These are phyloP conservation scores for Apiotrichum laibachii DNA, from an alignment of 1,284 basidiomycete species.

Conservation along the genomic window DNA sequence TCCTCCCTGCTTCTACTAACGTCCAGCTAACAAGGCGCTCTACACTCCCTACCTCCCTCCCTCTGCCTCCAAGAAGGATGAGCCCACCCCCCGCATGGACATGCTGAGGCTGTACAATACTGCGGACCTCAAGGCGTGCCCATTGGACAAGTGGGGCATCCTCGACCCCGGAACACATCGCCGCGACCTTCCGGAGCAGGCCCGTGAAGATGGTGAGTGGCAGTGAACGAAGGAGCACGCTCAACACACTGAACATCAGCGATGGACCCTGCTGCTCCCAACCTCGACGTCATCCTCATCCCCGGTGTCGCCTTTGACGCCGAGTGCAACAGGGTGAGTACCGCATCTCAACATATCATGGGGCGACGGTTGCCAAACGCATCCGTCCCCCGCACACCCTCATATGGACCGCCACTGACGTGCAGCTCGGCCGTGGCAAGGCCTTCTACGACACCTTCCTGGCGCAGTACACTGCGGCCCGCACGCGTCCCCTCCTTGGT, in stretches of 20 bases:
- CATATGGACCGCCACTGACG: background rate
- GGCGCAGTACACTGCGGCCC: constrained; percentile 27
- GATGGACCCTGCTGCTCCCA: constrained; percentile 23
- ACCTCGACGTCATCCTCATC: constrained; percentile 45
- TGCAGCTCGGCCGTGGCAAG: constrained; percentile 50
- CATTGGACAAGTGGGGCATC: constrained; percentile 50
- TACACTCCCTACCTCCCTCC: constrained; percentile 43
- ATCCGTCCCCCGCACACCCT: background rate
- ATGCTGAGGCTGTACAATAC: constrained; percentile 47
- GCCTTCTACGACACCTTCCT: constrained; percentile 50
- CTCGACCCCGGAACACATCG: constrained; percentile 41
- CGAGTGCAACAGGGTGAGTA: constrained; percentile 43
- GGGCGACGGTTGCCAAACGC: background rate
- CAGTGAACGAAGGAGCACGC: background rate
- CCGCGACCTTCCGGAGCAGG: constrained; percentile 21
- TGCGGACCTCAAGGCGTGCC: constrained; percentile 37
- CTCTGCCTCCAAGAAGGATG: constrained; percentile 6
- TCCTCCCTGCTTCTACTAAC: background rate
- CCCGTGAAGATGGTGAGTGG: constrained; percentile 42
- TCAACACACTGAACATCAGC: constrained; percentile 15
- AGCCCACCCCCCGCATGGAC: constrained; percentile 34
- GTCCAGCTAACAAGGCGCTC: constrained; percentile 24
- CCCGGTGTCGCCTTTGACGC: constrained; percentile 50
- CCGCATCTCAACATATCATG: background rate
- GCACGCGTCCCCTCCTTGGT: constrained; percentile 40